Evolutionary conservation across 2,329 filamentous ascomycete species (phyloP).

Genomic region (Exophiala xenobiotica): DNA sequence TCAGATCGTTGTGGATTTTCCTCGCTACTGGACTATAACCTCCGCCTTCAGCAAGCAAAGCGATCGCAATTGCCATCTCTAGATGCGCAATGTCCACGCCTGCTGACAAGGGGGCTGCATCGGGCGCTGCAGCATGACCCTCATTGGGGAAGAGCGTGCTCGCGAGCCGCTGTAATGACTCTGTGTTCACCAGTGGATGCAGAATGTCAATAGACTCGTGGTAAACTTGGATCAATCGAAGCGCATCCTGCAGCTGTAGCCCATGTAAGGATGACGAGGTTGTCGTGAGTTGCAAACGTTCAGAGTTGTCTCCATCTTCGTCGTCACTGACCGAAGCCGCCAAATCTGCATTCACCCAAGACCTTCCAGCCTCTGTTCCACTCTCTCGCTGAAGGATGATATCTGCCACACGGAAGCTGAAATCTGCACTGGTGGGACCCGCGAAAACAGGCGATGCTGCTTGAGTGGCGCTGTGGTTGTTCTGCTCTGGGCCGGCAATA

Average conservation of each 20-base stretch:
- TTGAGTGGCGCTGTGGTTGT: neutral
- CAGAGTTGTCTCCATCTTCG: constrained; percentile 5
- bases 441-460: constrained; percentile 9
- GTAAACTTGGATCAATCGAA: constrained; percentile 14
- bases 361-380: neutral
- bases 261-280: constrained; percentile 2
- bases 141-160: neutral
- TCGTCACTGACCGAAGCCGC: constrained; percentile 5
- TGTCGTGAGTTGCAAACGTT: neutral
- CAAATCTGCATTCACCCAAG: constrained; percentile 3
- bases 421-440: constrained; percentile 16
- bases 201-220: constrained; percentile 12
- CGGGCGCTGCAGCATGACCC: neutral
- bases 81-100: constrained; percentile 8
- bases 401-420: constrained; percentile 14
- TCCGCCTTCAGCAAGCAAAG: constrained; percentile 12
- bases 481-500: neutral
- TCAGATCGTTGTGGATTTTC: constrained; percentile 7
- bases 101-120: neutral
- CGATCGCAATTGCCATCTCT: constrained; percentile 15
- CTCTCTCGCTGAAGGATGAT: constrained; percentile 11
- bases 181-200: constrained; percentile 9
- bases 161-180: constrained; percentile 1
- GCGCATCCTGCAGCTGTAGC: constrained; percentile 3
- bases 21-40: constrained; percentile 2